phyloP scores from a whole-genome alignment of 176 grass and related monocot species.

The Calamus simplicifolius region DNA sequence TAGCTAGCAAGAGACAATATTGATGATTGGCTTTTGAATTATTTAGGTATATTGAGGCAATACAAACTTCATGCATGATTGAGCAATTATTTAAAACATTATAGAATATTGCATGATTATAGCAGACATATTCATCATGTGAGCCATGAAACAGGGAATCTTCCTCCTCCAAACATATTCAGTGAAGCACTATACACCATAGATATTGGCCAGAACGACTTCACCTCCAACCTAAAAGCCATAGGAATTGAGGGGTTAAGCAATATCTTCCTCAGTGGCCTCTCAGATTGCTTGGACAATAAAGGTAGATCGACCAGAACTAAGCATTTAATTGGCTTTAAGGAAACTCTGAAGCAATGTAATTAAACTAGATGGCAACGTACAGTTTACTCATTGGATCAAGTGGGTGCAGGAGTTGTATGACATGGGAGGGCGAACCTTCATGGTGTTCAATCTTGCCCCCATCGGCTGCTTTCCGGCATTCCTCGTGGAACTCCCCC shows the following conservation, averaged over 20 bases:
- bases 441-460: conserved; percentile 60
- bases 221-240: conserved; percentile 52
- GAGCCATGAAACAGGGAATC: neutral
- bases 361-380: too few relatives aligned
- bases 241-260: conserved; percentile 27
- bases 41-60: too few relatives aligned
- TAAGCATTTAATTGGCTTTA: neutral
- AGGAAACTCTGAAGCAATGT: too few relatives aligned
- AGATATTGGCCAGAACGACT: conserved; percentile 85
- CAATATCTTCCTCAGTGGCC: conserved; percentile 43
- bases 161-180: conserved; percentile 31
- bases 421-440: conserved; percentile 37
- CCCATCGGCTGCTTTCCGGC: conserved; percentile 61
- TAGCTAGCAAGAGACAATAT: too few relatives aligned
- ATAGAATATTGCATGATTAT: too few relatives aligned
- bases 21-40: too few relatives aligned
- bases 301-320: conserved; percentile 19
- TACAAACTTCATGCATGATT: too few relatives aligned
- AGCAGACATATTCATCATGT: neutral
- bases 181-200: conserved; percentile 45
- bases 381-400: too few relatives aligned
- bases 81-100: too few relatives aligned
- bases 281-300: conserved; percentile 51
- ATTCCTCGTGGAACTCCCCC: conserved; percentile 38
- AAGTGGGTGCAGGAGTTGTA: conserved; percentile 38